phyloP scores from a whole-genome alignment of 495 filamentous ascomycete species.

The Terfezia boudieri region DNA sequence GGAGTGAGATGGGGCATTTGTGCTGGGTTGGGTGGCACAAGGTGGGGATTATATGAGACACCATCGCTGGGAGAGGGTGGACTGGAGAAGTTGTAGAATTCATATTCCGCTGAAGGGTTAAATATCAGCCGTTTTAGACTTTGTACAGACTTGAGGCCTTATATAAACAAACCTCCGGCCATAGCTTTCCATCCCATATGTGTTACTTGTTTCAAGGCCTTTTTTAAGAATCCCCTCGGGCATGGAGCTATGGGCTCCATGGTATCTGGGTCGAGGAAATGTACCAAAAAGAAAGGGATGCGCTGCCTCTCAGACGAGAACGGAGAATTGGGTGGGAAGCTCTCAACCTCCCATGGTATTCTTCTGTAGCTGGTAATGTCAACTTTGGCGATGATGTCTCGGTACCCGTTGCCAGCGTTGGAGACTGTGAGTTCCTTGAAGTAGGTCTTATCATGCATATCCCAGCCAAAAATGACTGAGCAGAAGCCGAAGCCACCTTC shows the following conservation, averaged over 20 bases:
- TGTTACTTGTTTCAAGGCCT: constrained; percentile 40
- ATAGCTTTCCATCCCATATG: constrained; percentile 52
- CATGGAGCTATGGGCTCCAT: constrained; percentile 51
- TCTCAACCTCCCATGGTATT: constrained; percentile 81
- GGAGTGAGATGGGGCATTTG: constrained; percentile 39
- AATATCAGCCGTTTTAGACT: too few species aligned
- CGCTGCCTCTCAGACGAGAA: neutral
- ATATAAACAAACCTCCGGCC: constrained; percentile 53
- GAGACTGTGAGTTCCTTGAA: constrained; percentile 63
- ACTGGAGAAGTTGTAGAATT: constrained; percentile 68
- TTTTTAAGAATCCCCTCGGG: constrained; percentile 54
- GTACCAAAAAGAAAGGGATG: constrained; percentile 79
- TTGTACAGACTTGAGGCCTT: too few species aligned
- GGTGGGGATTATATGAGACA: neutral
- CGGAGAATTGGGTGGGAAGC: neutral
- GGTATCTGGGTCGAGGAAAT: constrained; percentile 60
- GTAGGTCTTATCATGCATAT: constrained; percentile 91
- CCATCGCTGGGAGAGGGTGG: neutral
- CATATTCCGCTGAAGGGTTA: constrained; percentile 54
- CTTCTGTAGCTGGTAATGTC: constrained; percentile 65
- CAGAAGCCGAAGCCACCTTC: constrained; percentile 85
- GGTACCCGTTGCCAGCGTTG: constrained; percentile 83
- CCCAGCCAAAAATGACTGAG: constrained; percentile 91
- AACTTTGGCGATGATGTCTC: constrained; percentile 64
- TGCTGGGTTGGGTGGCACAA: neutral